Evolutionary conservation across 768 basidiomycete species (phyloP).

Genomic region (Tephrocybe sp.): DNA sequence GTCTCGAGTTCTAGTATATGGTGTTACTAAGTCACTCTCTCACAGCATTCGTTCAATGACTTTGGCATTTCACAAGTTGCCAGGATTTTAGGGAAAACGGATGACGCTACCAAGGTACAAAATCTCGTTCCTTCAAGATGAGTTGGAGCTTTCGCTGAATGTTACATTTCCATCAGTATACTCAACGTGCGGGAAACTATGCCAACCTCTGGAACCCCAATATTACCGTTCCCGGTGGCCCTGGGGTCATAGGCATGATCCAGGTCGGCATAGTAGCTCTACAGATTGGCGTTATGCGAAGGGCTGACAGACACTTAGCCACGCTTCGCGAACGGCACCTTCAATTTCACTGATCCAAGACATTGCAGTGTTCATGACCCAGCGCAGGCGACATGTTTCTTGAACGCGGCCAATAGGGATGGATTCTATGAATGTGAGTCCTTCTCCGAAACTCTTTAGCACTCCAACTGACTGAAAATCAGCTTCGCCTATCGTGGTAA

Average conservation of each 20-base stretch:
- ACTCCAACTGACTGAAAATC: background rate
- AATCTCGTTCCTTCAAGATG: background rate
- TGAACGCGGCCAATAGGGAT: conserved; percentile 52
- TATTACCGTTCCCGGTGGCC: conserved; percentile 45
- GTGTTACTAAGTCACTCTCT: background rate
- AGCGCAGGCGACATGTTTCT: conserved; percentile 52
- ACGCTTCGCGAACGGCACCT: conserved; percentile 52
- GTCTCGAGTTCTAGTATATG: background rate
- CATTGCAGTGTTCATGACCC: conserved; percentile 68
- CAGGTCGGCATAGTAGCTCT: conserved; percentile 36
- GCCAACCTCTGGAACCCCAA: conserved; percentile 59
- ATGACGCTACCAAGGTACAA: conserved; percentile 49
- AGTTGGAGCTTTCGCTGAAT: background rate
- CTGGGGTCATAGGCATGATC: conserved; percentile 54
- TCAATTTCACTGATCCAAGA: conserved; percentile 63
- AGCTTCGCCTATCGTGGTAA: conserved; percentile 56
- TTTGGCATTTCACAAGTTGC: conserved; percentile 66
- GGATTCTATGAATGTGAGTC: conserved; percentile 57
- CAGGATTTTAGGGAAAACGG: conserved; percentile 44
- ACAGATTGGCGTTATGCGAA: background rate
- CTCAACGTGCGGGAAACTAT: conserved; percentile 53
- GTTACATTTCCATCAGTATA: conserved; percentile 36
- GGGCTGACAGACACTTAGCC: conserved; percentile 31
- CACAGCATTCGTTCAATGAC: conserved; percentile 60
- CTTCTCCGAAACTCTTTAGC: background rate